phyloP scores from a whole-genome alignment of 257 asterid genomes.

The Henckelia pumila region DNA sequence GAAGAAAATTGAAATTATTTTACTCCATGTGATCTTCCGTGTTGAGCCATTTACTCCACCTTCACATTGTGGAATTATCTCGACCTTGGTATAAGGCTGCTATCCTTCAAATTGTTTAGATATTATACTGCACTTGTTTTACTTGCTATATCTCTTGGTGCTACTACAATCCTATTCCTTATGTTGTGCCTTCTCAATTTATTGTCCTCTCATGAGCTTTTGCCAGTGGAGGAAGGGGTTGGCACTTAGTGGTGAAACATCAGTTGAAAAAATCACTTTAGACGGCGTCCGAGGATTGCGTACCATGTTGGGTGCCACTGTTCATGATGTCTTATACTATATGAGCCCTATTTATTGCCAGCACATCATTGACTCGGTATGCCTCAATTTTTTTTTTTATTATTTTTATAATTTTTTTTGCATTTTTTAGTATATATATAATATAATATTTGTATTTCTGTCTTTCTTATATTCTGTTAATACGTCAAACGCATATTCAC shows the following conservation, averaged over 20 bases:
- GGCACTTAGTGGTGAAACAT: conserved; percentile 84
- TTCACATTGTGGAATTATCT: neutral
- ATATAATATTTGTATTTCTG: neutral
- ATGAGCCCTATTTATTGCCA: conserved; percentile 99
- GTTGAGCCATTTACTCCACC: no score
- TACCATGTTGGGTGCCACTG: conserved; percentile 90
- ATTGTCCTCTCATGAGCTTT: conserved; percentile 21
- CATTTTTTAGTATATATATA: no score
- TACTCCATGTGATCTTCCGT: no score
- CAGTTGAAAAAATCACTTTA: conserved; percentile 82
- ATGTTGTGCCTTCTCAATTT: conserved; percentile 6
- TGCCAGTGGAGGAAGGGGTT: conserved; percentile 95
- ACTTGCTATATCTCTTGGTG: conserved; percentile 12
- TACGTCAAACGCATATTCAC: neutral
- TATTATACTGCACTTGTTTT: conserved; percentile 16
- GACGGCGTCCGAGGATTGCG: conserved; percentile 97
- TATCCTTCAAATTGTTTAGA: neutral
- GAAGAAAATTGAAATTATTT: no score
- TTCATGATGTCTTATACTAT: conserved; percentile 94
- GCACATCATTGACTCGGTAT: conserved; percentile 90
- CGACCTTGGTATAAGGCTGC: conserved; percentile 8
- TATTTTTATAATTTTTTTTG: no score
- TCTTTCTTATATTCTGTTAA: neutral
- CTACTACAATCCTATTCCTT: conserved; percentile 13
- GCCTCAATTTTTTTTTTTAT: conserved; percentile 19